A percentile compares a stretch with the other conserved stretches of the same genome.
phyloP scores from a whole-genome alignment of 2,329 filamentous ascomycete species.

The Colletotrichum agaves region DNA sequence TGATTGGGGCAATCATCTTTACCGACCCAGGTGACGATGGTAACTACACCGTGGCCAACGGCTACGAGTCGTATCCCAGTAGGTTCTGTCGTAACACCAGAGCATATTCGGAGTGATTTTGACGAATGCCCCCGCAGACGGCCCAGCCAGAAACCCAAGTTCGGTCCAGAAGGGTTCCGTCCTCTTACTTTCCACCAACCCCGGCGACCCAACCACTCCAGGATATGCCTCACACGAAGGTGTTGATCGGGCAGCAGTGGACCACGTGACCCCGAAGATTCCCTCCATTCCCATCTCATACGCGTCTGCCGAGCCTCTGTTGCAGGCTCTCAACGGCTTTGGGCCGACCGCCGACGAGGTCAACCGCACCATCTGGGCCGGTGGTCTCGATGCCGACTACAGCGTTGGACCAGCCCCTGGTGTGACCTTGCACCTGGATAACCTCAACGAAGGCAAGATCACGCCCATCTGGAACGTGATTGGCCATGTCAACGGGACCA shows the following conservation, averaged over 20 bases:
- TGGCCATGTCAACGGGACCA: slow-evolving; percentile 81
- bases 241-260: slow-evolving; percentile 70
- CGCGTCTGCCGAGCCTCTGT: slow-evolving; percentile 76
- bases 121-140: slow-evolving; percentile 47
- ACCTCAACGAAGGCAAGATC: slow-evolving; percentile 73
- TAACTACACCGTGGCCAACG: slow-evolving; percentile 78
- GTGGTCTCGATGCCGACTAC: slow-evolving; percentile 57
- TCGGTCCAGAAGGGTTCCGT: slow-evolving; percentile 83
- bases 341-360: slow-evolving; percentile 76
- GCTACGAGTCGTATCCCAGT: slow-evolving; percentile 75
- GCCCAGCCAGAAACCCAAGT: slow-evolving; percentile 80
- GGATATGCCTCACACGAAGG: slow-evolving; percentile 84
- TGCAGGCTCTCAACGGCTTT: slow-evolving; percentile 81
- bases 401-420: slow-evolving; percentile 60
- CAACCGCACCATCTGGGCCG: slow-evolving; percentile 67
- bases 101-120: slow-evolving; percentile 41
- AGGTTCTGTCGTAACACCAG: background rate
- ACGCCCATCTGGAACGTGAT: slow-evolving; percentile 83
- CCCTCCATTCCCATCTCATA: slow-evolving; percentile 87
- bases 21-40: slow-evolving; percentile 82
- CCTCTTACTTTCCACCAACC: slow-evolving; percentile 69
- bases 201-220: slow-evolving; percentile 80
- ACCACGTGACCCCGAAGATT: slow-evolving; percentile 75
- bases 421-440: slow-evolving; percentile 72
- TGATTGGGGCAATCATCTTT: slow-evolving; percentile 78